phyloP scores from a whole-genome alignment of 2,329 filamentous ascomycete genomes.

The Tolypocladium cylindrosporum region DNA sequence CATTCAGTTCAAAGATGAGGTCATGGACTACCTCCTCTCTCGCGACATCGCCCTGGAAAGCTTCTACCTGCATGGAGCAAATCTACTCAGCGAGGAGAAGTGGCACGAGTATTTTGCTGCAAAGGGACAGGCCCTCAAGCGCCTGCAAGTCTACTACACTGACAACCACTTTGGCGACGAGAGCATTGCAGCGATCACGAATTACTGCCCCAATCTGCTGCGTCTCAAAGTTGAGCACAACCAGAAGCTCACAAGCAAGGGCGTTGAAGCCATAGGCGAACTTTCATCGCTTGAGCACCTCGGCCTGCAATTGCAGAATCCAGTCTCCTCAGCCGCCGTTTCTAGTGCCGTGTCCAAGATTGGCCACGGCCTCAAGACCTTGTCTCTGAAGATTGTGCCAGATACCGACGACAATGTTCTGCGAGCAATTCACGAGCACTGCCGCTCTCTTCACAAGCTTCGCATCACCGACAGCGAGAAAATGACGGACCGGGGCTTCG shows the following conservation, averaged over 20 bases:
- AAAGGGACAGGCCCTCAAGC: slow-evolving; percentile 55
- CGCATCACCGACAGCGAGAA: slow-evolving; percentile 69
- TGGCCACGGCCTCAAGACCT: slow-evolving; percentile 59
- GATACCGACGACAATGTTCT: slow-evolving; percentile 61
- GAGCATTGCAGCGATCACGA: slow-evolving; percentile 50
- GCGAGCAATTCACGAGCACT: slow-evolving; percentile 59
- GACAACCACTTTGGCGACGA: slow-evolving; percentile 74
- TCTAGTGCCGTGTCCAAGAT: slow-evolving; percentile 50
- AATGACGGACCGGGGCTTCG: slow-evolving; percentile 68
- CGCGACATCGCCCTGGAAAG: slow-evolving; percentile 59
- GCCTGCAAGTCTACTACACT: slow-evolving; percentile 71
- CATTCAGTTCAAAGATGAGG: slow-evolving; percentile 83
- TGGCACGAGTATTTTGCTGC: slow-evolving; percentile 62
- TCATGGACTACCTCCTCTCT: slow-evolving; percentile 70
- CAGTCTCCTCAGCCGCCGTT: slow-evolving; percentile 47
- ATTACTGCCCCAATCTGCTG: slow-evolving; percentile 55
- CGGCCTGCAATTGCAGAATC: slow-evolving; percentile 55
- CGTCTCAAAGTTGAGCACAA: slow-evolving; percentile 77
- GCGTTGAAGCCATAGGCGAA: slow-evolving; percentile 53
- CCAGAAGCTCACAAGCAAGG: slow-evolving; percentile 57
- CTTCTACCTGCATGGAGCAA: slow-evolving; percentile 74
- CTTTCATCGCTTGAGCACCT: slow-evolving; percentile 62
- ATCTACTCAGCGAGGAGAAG: slow-evolving; percentile 65
- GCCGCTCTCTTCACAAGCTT: slow-evolving; percentile 61
- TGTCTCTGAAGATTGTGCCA: slow-evolving; percentile 64